A percentile compares a stretch with the other conserved stretches of the same genome.
These are phyloP conservation scores for Penicillium nucicola DNA, from an alignment of 495 filamentous ascomycete genomes.

Conservation along the genomic window DNA sequence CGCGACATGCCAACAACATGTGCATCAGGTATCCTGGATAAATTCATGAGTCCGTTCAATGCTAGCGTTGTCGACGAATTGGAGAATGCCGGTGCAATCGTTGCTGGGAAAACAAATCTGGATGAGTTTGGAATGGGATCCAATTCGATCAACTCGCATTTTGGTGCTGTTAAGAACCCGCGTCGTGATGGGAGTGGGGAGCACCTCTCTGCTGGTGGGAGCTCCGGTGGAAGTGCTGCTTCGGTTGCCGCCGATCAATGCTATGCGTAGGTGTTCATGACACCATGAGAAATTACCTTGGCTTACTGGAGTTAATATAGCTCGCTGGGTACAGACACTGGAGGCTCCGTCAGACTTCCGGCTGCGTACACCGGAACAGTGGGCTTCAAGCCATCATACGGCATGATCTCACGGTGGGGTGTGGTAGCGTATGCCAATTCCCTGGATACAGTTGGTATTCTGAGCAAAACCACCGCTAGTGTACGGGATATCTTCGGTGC, in stretches of 20 bases:
- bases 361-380: constrained; percentile 85
- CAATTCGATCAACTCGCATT: constrained; percentile 72
- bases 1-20: constrained; percentile 70
- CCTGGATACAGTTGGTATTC: constrained; percentile 85
- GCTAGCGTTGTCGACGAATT: constrained; percentile 76
- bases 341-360: constrained; percentile 87
- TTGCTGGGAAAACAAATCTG: constrained; percentile 83
- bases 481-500: constrained; percentile 57
- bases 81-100: constrained; percentile 57
- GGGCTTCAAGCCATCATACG: constrained; percentile 94
- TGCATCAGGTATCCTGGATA: constrained; percentile 70
- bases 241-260: constrained; percentile 72
- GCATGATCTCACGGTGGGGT: constrained; percentile 78
- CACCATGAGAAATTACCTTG: not conserved
- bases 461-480: constrained; percentile 50
- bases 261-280: constrained; percentile 48
- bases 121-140: constrained; percentile 99
- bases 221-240: constrained; percentile 90
- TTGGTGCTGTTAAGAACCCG: constrained; percentile 60
- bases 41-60: constrained; percentile 71
- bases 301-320: constrained; percentile 25
- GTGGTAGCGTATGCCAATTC: constrained; percentile 96
- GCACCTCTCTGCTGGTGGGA: constrained; percentile 74
- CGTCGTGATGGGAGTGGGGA: constrained; percentile 20
- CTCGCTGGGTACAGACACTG: constrained; percentile 91